Evolutionary conservation across 139 green algal species (phyloP), one percentile per base, ranked within the genome.

Genomic region (Bryopsis sp.): DNA sequence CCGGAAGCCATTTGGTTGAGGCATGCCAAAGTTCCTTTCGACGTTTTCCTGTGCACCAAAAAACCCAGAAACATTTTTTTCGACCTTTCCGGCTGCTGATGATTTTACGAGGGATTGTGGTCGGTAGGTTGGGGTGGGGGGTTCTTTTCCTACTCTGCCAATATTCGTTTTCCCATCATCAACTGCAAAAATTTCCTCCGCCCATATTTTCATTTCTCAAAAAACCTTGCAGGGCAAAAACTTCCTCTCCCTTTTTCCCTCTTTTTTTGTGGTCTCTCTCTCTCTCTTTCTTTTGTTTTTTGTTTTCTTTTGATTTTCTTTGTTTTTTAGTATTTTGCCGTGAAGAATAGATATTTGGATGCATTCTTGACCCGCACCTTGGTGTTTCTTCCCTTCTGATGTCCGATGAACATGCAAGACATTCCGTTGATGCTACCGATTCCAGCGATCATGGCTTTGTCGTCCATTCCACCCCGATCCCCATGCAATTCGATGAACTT

Each of bases 311-410:
- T n/a, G n/a, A n/a, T n/a, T n/a, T n/a, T n/a, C n/a, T n/a, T n/a
- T n/a, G n/a, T n/a, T n/a, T n/a, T n/a, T n/a, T n/a, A n/a, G n/a
- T n/a, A n/a, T n/a, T n/a, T n/a, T n/a, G n/a, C n/a, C n/a, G n/a
- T n/a, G n/a, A n/a, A n/a, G n/a, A n/a, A n/a, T n/a, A n/a, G n/a
- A n/a, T n/a, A n/a, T n/a, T n/a, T n/a, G n/a, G n/a, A 39, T 11
- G 39, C 22, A 22, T n/a, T n/a, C n/a, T n/a, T n/a, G n/a, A 24
- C 66, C 2, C 63, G 2, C 50, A 92, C 89, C 86, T 97, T 97
- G 39, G 91, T 97, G 83, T 97, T 97, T 47, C 93, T 77, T 3
- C 93, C 93, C 77, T 98, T 98, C 72, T 98, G 93, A 65, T 98
- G 93, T 19, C 93, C 93, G 61, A 98, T 95, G 73, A 97, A 90